Conservation (phyloP, 306 rosid genomes). For the Trifolium subterraneum region DNA sequence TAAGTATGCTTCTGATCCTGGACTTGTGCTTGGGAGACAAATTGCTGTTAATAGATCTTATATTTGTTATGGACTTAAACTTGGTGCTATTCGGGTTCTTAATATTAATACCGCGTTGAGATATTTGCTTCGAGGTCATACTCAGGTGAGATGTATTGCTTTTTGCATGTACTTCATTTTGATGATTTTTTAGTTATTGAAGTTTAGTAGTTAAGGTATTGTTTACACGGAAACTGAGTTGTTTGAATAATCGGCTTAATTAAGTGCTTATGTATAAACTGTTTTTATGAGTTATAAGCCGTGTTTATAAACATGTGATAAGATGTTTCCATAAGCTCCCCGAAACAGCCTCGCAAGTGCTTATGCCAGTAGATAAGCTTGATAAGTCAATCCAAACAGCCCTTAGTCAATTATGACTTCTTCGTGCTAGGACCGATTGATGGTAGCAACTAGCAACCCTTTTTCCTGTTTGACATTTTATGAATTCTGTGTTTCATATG, state of each 20-base stretch:
- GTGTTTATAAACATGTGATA: no score
- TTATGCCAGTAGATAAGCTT: neutral
- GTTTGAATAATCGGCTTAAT: neutral
- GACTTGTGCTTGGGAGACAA: slow-evolving; percentile 70
- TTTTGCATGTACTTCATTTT: neutral
- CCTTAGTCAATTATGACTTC: slow-evolving; percentile 28
- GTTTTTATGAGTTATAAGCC: neutral
- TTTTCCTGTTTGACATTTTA: slow-evolving; percentile 37
- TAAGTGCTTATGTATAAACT: neutral
- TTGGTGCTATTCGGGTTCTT: slow-evolving; percentile 72
- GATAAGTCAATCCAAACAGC: neutral
- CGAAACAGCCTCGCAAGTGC: neutral
- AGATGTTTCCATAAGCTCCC: neutral
- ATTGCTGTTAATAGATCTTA: slow-evolving; percentile 76
- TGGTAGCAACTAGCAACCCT: neutral
- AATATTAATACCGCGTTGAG: slow-evolving; percentile 70
- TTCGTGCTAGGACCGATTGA: slow-evolving; percentile 24
- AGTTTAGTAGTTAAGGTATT: slow-evolving; percentile 26
- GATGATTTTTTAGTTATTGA: slow-evolving; percentile 17
- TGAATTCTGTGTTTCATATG: slow-evolving; percentile 28
- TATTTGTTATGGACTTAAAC: slow-evolving; percentile 75
- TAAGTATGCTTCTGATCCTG: slow-evolving; percentile 75
- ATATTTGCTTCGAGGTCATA: slow-evolving; percentile 80
- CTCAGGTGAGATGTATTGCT: slow-evolving; percentile 57
- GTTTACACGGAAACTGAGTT: neutral